Evolutionary conservation across 2,329 filamentous ascomycete species (phyloP).

Genomic region (Colletotrichum siamense): DNA sequence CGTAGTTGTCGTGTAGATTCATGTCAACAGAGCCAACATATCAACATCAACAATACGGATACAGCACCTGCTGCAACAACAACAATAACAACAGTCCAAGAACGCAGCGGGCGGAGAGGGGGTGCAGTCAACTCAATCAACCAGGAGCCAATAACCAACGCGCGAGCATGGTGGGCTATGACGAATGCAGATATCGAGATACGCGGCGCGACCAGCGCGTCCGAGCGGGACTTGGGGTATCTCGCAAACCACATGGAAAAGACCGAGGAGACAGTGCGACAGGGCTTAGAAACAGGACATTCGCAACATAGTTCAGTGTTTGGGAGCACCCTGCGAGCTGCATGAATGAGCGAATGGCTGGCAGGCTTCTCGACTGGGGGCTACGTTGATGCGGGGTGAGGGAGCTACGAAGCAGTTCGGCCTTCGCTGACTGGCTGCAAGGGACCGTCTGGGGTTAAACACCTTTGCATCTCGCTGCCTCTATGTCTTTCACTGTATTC

Average conservation of each 20-base stretch:
- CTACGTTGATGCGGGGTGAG: background rate
- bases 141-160: background rate
- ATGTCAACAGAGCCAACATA: background rate
- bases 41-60: background rate
- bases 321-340: background rate
- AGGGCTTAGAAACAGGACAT: background rate
- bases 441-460: slow-evolving; percentile 16
- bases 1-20: background rate
- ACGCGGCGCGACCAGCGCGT: background rate
- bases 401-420: background rate
- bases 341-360: slow-evolving; percentile 10
- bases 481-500: background rate
- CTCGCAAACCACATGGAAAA: background rate
- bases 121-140: background rate
- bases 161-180: background rate
- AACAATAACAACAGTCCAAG: slow-evolving; percentile 5
- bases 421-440: slow-evolving; percentile 8
- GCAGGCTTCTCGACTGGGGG: background rate
- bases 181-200: background rate
- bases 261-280: background rate
- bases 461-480: background rate
- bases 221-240: background rate
- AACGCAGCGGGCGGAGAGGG: background rate
- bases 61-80: background rate
- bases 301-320: background rate